Evolutionary conservation across 805 yeast genomes (phyloP).

Genomic region (baker's yeast (Saccharomyces cerevisiae)): DNA sequence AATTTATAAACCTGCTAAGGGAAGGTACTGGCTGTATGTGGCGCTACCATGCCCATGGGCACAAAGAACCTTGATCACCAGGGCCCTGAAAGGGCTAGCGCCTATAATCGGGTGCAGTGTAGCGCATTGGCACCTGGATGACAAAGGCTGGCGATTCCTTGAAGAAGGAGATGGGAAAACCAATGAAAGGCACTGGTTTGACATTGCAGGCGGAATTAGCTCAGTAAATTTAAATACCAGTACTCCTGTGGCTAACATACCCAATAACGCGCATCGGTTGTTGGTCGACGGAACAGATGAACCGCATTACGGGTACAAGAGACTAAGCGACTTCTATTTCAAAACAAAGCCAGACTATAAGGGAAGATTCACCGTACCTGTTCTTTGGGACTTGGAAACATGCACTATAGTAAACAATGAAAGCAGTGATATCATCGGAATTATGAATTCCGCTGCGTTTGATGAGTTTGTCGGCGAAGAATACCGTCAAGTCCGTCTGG

Average conservation of each 20-base stretch:
- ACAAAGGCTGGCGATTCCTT: slow-evolving; percentile 76
- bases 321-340: slow-evolving; percentile 63
- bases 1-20: slow-evolving; percentile 58
- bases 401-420: slow-evolving; percentile 82
- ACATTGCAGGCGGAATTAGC: slow-evolving; percentile 10
- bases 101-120: slow-evolving; percentile 58
- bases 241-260: slow-evolving; percentile 7
- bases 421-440: slow-evolving; percentile 77
- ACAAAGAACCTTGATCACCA: slow-evolving; percentile 64
- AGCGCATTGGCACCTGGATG: slow-evolving; percentile 84
- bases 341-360: slow-evolving; percentile 63
- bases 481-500: slow-evolving; percentile 37
- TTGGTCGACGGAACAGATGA: slow-evolving; percentile 41
- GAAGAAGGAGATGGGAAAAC: slow-evolving; percentile 4
- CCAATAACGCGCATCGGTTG: slow-evolving; percentile 7
- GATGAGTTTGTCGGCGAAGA: slow-evolving; percentile 38
- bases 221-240: background rate
- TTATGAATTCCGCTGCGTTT: slow-evolving; percentile 66
- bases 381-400: slow-evolving; percentile 77
- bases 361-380: slow-evolving; percentile 85
- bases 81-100: slow-evolving; percentile 62
- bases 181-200: slow-evolving; percentile 4
- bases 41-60: slow-evolving; percentile 92
- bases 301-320: slow-evolving; percentile 45
- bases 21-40: slow-evolving; percentile 77